Conservation (phyloP, 2,329 filamentous ascomycete species). For the Xylariomycetidae sp. region DNA sequence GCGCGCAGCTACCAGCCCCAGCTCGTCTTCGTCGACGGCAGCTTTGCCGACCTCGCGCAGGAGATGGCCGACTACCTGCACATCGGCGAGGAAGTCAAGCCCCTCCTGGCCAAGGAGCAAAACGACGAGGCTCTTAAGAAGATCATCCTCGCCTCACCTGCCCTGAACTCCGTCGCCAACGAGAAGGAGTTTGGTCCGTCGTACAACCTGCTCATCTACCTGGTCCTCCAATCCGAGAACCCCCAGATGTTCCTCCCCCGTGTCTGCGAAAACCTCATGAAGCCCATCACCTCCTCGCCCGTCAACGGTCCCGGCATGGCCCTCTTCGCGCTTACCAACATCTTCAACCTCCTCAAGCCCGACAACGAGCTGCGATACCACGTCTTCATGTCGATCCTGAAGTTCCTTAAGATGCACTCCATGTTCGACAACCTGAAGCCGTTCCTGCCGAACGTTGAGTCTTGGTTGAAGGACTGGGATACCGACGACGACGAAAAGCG, state of each 20-base stretch:
- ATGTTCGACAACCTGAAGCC: conserved; percentile 80
- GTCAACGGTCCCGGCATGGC: conserved; percentile 79
- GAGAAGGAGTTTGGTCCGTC: conserved; percentile 96
- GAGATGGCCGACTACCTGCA: conserved; percentile 96
- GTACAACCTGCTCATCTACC: conserved; percentile 94
- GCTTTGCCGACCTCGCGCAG: conserved; percentile 84
- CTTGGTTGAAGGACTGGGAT: conserved; percentile 80
- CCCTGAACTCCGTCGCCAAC: conserved; percentile 75
- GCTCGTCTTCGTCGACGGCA: conserved; percentile 78
- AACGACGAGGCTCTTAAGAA: conserved; percentile 87
- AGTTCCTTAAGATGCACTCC: conserved; percentile 67
- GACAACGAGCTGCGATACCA: conserved; percentile 78
- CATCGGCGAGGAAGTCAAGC: conserved; percentile 68
- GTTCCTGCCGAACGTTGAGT: conserved; percentile 75
- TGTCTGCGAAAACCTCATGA: conserved; percentile 83
- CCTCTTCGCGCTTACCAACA: conserved; percentile 83
- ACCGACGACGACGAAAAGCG: conserved; percentile 75
- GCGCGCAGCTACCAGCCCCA: conserved; percentile 40
- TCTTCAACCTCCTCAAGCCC: conserved; percentile 87
- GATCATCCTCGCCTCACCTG: conserved; percentile 72
- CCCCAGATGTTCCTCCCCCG: conserved; percentile 78
- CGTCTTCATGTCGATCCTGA: conserved; percentile 83
- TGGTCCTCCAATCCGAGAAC: conserved; percentile 80
- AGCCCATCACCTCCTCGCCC: conserved; percentile 80
- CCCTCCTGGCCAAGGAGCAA: conserved; percentile 65